A percentile compares a stretch with the other conserved stretches of the same genome.
phyloP scores from a whole-genome alignment of 2,329 filamentous ascomycete species.

The Alternaria tenuissima region DNA sequence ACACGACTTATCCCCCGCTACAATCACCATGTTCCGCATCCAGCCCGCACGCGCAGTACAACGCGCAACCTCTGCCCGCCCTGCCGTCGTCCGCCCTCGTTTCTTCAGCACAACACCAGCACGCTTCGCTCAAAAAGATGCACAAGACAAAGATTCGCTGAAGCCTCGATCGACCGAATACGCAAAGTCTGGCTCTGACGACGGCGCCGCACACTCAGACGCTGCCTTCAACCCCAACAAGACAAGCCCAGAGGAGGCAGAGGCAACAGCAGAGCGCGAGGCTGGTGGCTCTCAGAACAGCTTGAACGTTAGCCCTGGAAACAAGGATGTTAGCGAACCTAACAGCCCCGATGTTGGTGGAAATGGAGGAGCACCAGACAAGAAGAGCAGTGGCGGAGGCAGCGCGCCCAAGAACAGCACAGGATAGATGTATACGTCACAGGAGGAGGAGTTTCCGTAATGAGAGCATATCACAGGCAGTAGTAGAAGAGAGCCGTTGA shows the following conservation, averaged over 20 bases:
- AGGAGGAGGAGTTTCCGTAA: background rate
- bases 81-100: slow-evolving; percentile 21
- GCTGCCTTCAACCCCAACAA: slow-evolving; percentile 74
- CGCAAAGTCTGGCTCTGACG: slow-evolving; percentile 71
- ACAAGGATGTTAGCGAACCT: slow-evolving; percentile 64
- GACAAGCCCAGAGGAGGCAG: slow-evolving; percentile 72
- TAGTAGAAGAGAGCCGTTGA: background rate
- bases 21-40: slow-evolving; percentile 37
- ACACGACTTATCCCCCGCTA: accelerated
- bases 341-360: slow-evolving; percentile 52
- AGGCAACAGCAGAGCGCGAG: slow-evolving; percentile 49
- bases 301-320: slow-evolving; percentile 68
- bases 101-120: slow-evolving; percentile 35
- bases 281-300: slow-evolving; percentile 45
- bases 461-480: background rate
- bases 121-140: slow-evolving; percentile 51
- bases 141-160: slow-evolving; percentile 65
- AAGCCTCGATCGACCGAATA: slow-evolving; percentile 72
- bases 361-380: slow-evolving; percentile 47
- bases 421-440: slow-evolving; percentile 10
- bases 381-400: slow-evolving; percentile 46
- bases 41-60: slow-evolving; percentile 31
- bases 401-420: slow-evolving; percentile 47
- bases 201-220: slow-evolving; percentile 63
- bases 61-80: slow-evolving; percentile 24